Conservation (phyloP, 306 rosid species). For the Hippophae rhamnoides region DNA sequence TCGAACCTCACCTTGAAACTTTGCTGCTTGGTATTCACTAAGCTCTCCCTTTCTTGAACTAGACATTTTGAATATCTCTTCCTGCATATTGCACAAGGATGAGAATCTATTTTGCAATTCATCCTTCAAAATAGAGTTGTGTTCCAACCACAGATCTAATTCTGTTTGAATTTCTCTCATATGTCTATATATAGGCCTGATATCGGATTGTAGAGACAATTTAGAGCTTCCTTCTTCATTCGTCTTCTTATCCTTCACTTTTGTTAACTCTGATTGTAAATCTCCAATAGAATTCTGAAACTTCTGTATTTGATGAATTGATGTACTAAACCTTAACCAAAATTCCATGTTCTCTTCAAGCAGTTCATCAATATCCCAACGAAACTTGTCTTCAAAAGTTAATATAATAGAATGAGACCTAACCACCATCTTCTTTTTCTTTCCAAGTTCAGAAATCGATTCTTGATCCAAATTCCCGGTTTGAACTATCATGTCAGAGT, state of each 20-base stretch:
- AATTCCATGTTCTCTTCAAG: slow-evolving; percentile 78
- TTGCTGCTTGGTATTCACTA: slow-evolving; percentile 66
- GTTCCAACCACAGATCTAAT: slow-evolving; percentile 69
- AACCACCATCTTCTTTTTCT: slow-evolving; percentile 12
- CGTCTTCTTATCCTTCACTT: slow-evolving; percentile 26
- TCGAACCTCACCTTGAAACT: slow-evolving; percentile 87
- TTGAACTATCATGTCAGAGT: slow-evolving; percentile 10
- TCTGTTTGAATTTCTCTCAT: slow-evolving; percentile 77
- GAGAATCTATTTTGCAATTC: slow-evolving; percentile 54
- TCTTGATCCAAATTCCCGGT: slow-evolving; percentile 20
- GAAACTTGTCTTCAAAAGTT: slow-evolving; percentile 45
- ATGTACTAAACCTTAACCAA: slow-evolving; percentile 83
- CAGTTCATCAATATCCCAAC: slow-evolving; percentile 48
- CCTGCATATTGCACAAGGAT: slow-evolving; percentile 51
- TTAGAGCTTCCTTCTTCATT: slow-evolving; percentile 25
- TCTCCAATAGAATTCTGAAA: slow-evolving; percentile 61
- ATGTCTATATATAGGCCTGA: slow-evolving; percentile 55
- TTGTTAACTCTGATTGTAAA: slow-evolving; percentile 40
- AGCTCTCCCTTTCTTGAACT: slow-evolving; percentile 27
- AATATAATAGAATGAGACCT: slow-evolving; percentile 25
- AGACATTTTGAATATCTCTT: slow-evolving; percentile 50
- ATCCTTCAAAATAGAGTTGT: slow-evolving; percentile 52
- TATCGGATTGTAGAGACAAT: slow-evolving; percentile 36
- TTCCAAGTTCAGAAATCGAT: slow-evolving; percentile 11
- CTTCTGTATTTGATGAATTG: slow-evolving; percentile 77